Evolutionary conservation across 257 asterid genomes (phyloP).

Genomic region (Nicotiana knightiana): DNA sequence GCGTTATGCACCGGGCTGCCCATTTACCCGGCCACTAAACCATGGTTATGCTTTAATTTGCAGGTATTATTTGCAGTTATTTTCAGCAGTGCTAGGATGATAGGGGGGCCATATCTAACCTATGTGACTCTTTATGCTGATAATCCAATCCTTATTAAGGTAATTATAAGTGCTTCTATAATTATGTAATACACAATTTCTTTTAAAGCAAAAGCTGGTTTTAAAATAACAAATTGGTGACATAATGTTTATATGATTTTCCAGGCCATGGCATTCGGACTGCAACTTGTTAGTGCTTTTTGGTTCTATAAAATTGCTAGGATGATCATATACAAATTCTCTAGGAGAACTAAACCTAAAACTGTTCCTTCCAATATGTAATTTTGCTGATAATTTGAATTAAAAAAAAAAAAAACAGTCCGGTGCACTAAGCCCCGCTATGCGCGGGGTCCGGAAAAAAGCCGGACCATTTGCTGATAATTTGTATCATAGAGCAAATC

Average conservation of each 20-base stretch:
- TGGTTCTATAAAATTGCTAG: constrained; percentile 87
- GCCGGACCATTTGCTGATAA: neutral
- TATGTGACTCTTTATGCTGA: constrained; percentile 58
- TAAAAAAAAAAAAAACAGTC: no score
- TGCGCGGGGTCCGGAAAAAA: no score
- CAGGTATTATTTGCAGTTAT: constrained; percentile 60
- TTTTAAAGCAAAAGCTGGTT: neutral
- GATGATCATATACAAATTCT: constrained; percentile 60
- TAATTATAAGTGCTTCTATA: neutral
- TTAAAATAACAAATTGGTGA: neutral
- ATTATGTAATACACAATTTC: neutral
- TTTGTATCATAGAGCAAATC: neutral
- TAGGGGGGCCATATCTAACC: constrained; percentile 71
- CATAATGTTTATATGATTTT: neutral
- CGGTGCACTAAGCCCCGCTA: no score
- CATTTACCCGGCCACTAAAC: no score
- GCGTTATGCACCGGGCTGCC: no score
- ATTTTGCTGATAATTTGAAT: neutral
- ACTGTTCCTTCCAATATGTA: constrained; percentile 17
- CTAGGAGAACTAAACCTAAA: constrained; percentile 32
- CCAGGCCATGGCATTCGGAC: constrained; percentile 86
- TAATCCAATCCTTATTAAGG: constrained; percentile 78
- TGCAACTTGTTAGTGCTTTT: constrained; percentile 70
- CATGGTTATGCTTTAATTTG: neutral
- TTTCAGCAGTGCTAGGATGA: constrained; percentile 79